These are phyloP conservation scores for Trichoderma erinaceum DNA, from an alignment of 495 filamentous ascomycete species.

Conservation along the genomic window DNA sequence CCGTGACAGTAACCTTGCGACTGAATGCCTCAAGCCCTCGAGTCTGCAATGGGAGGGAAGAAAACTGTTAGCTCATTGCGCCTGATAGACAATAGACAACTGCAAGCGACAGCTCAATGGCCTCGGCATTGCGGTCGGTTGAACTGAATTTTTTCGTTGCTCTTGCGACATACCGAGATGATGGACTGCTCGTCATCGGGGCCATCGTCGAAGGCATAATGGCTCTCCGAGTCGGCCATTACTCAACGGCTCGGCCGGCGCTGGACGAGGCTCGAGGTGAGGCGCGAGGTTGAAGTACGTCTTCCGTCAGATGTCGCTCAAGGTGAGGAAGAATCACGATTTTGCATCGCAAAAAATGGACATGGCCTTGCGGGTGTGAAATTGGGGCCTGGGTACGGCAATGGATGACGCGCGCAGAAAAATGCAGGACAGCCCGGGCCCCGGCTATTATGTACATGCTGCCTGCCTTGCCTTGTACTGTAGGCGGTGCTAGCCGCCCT, in stretches of 20 bases:
- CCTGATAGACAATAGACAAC: constrained; percentile 15
- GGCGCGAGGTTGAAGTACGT: background rate
- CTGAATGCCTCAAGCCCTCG: constrained; percentile 88
- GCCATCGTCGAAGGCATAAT: constrained; percentile 47
- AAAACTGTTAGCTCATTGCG: background rate
- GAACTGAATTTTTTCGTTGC: background rate
- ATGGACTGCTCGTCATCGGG: constrained; percentile 45
- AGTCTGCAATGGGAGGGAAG: constrained; percentile 46
- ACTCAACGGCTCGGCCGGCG: constrained; percentile 5
- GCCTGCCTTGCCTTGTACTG: too few species aligned
- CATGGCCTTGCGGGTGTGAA: constrained; percentile 11
- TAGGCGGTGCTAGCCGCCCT: background rate
- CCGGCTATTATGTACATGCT: background rate
- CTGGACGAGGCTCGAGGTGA: background rate
- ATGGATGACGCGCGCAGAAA: constrained; percentile 11
- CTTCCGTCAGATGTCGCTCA: background rate
- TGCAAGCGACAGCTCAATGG: background rate
- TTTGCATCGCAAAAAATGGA: constrained; percentile 8
- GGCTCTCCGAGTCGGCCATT: constrained; percentile 49
- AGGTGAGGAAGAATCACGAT: background rate
- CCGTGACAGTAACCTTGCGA: constrained; percentile 90
- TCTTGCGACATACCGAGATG: constrained; percentile 42
- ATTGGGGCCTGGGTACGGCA: background rate
- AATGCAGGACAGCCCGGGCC: background rate
- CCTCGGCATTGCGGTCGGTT: background rate